Conservation (phyloP, 306 rosid genomes). For the Pyrus communis region DNA sequence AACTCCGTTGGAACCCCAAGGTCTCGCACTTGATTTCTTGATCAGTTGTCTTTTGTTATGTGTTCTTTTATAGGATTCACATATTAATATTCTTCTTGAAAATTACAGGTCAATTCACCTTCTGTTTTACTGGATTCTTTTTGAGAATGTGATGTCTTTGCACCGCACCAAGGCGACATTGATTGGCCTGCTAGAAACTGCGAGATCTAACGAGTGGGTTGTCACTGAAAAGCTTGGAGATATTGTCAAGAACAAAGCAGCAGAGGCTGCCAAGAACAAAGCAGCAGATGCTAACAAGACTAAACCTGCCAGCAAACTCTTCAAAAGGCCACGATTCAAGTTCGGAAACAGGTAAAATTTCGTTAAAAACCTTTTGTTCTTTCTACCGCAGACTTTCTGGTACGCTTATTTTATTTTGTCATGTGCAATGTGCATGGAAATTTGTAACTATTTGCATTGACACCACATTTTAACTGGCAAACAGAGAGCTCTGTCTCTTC, state of each 20-base stretch:
- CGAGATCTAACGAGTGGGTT: constrained; percentile 94
- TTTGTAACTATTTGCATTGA: neutral
- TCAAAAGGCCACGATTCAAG: constrained; percentile 52
- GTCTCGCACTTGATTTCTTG: constrained; percentile 18
- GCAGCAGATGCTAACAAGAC: constrained; percentile 64
- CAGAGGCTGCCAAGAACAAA: constrained; percentile 71
- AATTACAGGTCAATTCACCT: constrained; percentile 80
- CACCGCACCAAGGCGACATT: constrained; percentile 96
- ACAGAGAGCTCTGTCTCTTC: neutral
- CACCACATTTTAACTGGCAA: constrained; percentile 4
- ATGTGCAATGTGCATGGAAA: neutral
- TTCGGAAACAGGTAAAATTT: constrained; percentile 58
- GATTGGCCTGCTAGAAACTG: constrained; percentile 78
- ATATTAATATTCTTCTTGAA: neutral
- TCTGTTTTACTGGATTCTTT: constrained; percentile 94
- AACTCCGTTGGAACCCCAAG: constrained; percentile 99
- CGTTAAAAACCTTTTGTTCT: neutral
- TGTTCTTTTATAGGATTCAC: neutral
- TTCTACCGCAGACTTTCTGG: neutral
- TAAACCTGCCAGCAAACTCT: constrained; percentile 38
- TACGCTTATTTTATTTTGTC: neutral
- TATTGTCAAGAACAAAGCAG: constrained; percentile 56
- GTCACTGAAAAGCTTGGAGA: constrained; percentile 98
- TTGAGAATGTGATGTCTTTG: constrained; percentile 96
- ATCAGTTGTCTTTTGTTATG: neutral